Evolutionary conservation across 2,329 filamentous ascomycete species (phyloP).

Genomic region (Fusarium anthophilum): DNA sequence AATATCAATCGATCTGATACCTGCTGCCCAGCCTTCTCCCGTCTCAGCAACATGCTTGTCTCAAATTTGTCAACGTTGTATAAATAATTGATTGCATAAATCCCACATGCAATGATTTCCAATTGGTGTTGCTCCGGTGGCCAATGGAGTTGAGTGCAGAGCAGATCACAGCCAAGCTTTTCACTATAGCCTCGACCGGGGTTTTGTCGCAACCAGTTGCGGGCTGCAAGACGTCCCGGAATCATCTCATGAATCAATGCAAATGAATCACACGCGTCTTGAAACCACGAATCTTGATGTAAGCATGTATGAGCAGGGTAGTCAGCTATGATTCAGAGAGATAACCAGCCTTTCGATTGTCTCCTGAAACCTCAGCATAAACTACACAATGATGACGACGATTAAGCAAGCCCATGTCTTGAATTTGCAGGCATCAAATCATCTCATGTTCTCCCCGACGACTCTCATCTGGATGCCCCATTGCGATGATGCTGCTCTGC

Average conservation of each 20-base stretch:
- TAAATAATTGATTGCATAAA: conserved; percentile 4
- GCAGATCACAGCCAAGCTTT: conserved; percentile 3
- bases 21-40: not conserved
- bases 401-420: not conserved
- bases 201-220: not conserved
- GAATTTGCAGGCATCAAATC: not conserved
- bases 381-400: conserved; percentile 7
- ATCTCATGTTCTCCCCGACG: not conserved
- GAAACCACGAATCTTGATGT: not conserved
- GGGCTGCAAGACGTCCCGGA: not conserved
- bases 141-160: not conserved
- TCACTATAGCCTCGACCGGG: not conserved
- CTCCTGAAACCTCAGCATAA: not conserved
- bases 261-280: not conserved
- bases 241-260: not conserved
- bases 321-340: not conserved
- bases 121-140: not conserved
- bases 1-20: not conserved
- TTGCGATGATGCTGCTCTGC: not conserved
- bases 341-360: not conserved
- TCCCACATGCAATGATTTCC: not conserved
- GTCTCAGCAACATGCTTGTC: not conserved
- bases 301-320: not conserved
- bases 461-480: not conserved
- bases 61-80: not conserved